A percentile compares a stretch with the other conserved stretches of the same genome.
Conservation (phyloP, 2,329 filamentous ascomycete genomes). For the Colletotrichum lindemuthianum region DNA sequence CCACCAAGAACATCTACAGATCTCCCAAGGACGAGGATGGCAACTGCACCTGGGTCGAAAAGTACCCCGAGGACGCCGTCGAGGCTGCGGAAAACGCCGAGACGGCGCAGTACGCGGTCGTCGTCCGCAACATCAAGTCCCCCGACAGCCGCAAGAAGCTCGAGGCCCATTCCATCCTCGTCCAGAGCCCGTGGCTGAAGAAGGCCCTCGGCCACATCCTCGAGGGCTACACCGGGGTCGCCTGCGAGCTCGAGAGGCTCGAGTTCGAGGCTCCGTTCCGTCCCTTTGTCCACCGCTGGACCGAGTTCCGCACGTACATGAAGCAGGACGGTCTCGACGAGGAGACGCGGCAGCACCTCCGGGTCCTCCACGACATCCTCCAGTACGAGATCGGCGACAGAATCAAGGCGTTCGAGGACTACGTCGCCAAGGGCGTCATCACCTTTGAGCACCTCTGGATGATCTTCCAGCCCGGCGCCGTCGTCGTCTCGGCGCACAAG, state of each 20-base stretch:
- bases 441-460: slow-evolving; percentile 64
- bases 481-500: slow-evolving; percentile 51
- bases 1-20: slow-evolving; percentile 54
- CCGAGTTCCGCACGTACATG: slow-evolving; percentile 53
- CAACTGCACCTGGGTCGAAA: slow-evolving; percentile 64
- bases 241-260: slow-evolving; percentile 66
- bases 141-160: slow-evolving; percentile 69
- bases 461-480: slow-evolving; percentile 60
- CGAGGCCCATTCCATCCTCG: slow-evolving; percentile 68
- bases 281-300: slow-evolving; percentile 74
- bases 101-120: slow-evolving; percentile 69
- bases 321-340: slow-evolving; percentile 53
- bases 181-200: slow-evolving; percentile 72
- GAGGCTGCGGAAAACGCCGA: slow-evolving; percentile 69
- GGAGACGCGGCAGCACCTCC: slow-evolving; percentile 56
- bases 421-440: slow-evolving; percentile 63
- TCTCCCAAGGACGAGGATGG: slow-evolving; percentile 58
- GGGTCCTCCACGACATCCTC: slow-evolving; percentile 58
- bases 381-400: slow-evolving; percentile 60
- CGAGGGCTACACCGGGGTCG: slow-evolving; percentile 68
- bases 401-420: slow-evolving; percentile 61
- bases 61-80: slow-evolving; percentile 63
- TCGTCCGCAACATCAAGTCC: slow-evolving; percentile 67
- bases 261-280: slow-evolving; percentile 70
- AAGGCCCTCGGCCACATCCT: slow-evolving; percentile 64